These are phyloP conservation scores for Cichorium intybus DNA, from an alignment of 140 eudicot species.

Conservation along the genomic window DNA sequence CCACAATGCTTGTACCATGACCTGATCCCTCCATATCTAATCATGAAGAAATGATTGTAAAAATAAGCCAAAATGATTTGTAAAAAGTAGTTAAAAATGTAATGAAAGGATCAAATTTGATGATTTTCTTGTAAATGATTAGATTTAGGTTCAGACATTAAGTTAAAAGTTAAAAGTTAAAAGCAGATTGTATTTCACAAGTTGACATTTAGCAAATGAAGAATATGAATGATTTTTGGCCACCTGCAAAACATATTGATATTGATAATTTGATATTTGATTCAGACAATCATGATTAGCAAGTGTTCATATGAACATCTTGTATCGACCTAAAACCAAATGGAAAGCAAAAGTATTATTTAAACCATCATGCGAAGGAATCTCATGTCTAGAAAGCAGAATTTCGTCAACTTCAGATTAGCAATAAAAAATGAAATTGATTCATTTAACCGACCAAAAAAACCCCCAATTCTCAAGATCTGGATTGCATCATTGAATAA, in stretches of 20 bases:
- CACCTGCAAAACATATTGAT: slow-evolving; percentile 10
- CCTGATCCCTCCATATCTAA: slow-evolving; percentile 63
- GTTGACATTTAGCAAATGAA: slow-evolving; percentile 8
- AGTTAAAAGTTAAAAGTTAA: not conserved
- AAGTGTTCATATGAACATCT: slow-evolving; percentile 1
- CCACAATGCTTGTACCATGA: slow-evolving; percentile 44
- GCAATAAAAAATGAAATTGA: not conserved
- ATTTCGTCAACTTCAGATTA: not conserved
- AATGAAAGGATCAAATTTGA: slow-evolving; percentile 1
- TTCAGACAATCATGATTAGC: slow-evolving; percentile 6
- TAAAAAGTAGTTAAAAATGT: not conserved
- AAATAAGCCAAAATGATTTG: too few relatives aligned
- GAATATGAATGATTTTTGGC: slow-evolving; percentile 10
- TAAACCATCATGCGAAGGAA: slow-evolving; percentile 16
- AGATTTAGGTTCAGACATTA: slow-evolving; percentile 4
- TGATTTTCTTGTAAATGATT: too few relatives aligned
- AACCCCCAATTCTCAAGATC: slow-evolving; percentile 21
- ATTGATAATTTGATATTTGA: not conserved
- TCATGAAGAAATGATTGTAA: slow-evolving; percentile 28
- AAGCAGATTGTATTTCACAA: not conserved
- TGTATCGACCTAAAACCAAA: not conserved
- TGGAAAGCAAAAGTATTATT: not conserved
- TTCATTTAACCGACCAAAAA: not conserved
- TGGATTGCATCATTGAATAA: not conserved
- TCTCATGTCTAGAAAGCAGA: not conserved